phyloP scores from a whole-genome alignment of 2,329 filamentous ascomycete species.

The Aspergillus versicolor region DNA sequence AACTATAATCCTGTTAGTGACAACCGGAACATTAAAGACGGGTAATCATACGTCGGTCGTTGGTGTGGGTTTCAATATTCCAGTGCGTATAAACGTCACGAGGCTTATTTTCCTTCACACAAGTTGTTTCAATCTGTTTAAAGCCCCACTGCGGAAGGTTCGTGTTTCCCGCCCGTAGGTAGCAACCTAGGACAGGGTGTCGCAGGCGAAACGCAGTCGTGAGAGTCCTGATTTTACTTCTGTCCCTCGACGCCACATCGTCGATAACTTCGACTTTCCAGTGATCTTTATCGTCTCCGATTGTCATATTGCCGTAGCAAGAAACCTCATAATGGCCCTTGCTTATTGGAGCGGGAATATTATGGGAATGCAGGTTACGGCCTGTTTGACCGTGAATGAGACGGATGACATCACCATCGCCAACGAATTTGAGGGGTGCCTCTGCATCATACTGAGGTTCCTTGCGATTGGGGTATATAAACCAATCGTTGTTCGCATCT shows the following conservation, averaged over 20 bases:
- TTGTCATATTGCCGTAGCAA: slow-evolving; percentile 89
- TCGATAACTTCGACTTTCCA: slow-evolving; percentile 91
- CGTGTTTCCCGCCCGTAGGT: slow-evolving; percentile 89
- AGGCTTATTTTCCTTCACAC: slow-evolving; percentile 88
- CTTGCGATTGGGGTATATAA: slow-evolving; percentile 89
- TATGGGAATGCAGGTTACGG: slow-evolving; percentile 93
- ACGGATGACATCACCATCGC: slow-evolving; percentile 74
- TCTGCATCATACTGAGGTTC: slow-evolving; percentile 72
- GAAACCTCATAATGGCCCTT: slow-evolving; percentile 93
- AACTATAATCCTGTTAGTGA: slow-evolving; percentile 52
- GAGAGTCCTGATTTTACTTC: slow-evolving; percentile 81
- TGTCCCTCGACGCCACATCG: slow-evolving; percentile 83
- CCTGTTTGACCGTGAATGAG: slow-evolving; percentile 94
- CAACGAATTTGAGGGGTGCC: slow-evolving; percentile 70
- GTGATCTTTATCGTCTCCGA: slow-evolving; percentile 97
- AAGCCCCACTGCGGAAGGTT: slow-evolving; percentile 99
- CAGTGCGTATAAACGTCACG: slow-evolving; percentile 95
- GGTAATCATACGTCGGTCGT: slow-evolving; percentile 74
- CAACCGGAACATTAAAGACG: background rate
- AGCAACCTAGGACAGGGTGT: slow-evolving; percentile 81
- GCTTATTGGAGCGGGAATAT: slow-evolving; percentile 81
- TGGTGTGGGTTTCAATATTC: slow-evolving; percentile 95
- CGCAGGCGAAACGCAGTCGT: slow-evolving; percentile 89
- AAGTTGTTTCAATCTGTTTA: slow-evolving; percentile 98
- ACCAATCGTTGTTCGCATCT: slow-evolving; percentile 99